These are phyloP conservation scores for Aspergillus versicolor DNA, from an alignment of 2,329 filamentous ascomycete species.

Conservation along the genomic window DNA sequence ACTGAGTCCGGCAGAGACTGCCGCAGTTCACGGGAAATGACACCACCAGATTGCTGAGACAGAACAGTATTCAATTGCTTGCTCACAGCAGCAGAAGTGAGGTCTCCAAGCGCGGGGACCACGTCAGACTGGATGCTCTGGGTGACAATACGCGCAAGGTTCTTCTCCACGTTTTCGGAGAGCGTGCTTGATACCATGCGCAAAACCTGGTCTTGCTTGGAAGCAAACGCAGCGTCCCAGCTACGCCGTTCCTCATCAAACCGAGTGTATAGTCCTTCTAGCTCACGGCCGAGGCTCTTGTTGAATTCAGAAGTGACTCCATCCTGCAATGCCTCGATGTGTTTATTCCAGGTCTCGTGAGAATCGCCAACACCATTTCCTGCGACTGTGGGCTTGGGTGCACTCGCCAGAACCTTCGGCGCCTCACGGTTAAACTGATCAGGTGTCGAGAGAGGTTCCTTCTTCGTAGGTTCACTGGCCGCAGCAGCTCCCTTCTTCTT, in stretches of 20 bases:
- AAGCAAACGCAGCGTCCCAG: slow-evolving; percentile 60
- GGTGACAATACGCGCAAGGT: slow-evolving; percentile 72
- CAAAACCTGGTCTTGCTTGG: slow-evolving; percentile 69
- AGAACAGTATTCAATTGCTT: slow-evolving; percentile 70
- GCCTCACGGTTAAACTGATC: slow-evolving; percentile 17
- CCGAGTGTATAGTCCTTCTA: slow-evolving; percentile 58
- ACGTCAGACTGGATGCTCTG: slow-evolving; percentile 73
- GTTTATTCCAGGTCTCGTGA: slow-evolving; percentile 58
- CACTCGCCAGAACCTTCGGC: slow-evolving; percentile 9
- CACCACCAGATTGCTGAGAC: slow-evolving; percentile 63
- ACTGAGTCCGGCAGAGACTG: slow-evolving; percentile 67
- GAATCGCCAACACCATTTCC: slow-evolving; percentile 37
- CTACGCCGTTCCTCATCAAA: slow-evolving; percentile 69
- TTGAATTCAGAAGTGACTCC: slow-evolving; percentile 50
- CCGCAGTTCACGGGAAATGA: slow-evolving; percentile 72
- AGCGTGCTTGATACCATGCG: slow-evolving; percentile 67
- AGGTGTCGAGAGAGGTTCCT: slow-evolving; percentile 23
- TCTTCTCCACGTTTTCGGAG: slow-evolving; percentile 71
- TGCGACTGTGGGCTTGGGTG: slow-evolving; percentile 10
- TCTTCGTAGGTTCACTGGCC: slow-evolving; percentile 49
- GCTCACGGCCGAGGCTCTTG: slow-evolving; percentile 48
- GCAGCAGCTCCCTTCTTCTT: slow-evolving; percentile 54
- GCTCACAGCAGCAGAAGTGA: slow-evolving; percentile 66
- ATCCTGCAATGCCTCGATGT: slow-evolving; percentile 57
- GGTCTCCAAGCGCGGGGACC: slow-evolving; percentile 69